phyloP scores from a whole-genome alignment of 805 yeast species.

The Lipomyces starkeyi region DNA sequence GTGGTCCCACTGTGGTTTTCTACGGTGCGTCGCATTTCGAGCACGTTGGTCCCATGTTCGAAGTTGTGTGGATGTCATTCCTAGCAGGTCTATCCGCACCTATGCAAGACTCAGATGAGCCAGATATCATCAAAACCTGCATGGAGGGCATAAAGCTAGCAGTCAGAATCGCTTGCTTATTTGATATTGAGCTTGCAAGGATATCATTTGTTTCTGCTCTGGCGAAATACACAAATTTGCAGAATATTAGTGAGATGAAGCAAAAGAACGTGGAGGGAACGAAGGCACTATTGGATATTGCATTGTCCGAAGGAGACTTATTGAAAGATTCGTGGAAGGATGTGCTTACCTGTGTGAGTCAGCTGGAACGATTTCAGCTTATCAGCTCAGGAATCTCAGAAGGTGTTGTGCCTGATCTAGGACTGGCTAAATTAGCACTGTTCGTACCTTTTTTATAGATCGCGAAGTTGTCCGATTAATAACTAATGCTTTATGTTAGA shows the following conservation, averaged over 20 bases:
- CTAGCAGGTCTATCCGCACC: constrained; percentile 94
- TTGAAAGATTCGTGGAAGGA: constrained; percentile 83
- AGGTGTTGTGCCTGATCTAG: constrained; percentile 81
- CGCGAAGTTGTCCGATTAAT: not conserved
- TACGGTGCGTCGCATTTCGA: constrained; percentile 86
- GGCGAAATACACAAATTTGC: constrained; percentile 81
- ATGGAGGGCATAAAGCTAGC: constrained; percentile 86
- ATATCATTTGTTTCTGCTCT: constrained; percentile 89
- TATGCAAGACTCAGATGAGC: constrained; percentile 84
- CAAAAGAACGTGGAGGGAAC: constrained; percentile 83
- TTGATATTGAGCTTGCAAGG: constrained; percentile 82
- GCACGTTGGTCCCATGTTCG: constrained; percentile 92
- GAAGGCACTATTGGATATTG: constrained; percentile 71
- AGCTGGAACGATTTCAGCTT: constrained; percentile 86
- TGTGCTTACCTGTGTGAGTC: constrained; percentile 80
- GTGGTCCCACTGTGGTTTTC: constrained; percentile 55
- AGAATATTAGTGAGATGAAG: constrained; percentile 77
- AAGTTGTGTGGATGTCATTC: constrained; percentile 95
- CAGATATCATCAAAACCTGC: constrained; percentile 62
- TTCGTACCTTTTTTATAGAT: constrained; percentile 35
- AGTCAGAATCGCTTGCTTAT: constrained; percentile 80
- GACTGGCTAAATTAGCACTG: constrained; percentile 68
- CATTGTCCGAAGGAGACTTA: constrained; percentile 78
- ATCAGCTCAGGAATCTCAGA: constrained; percentile 88
- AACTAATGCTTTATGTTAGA: constrained; percentile 14